Percentiles rank a stretch among this genome's conserved stretches.
Evolutionary conservation across 768 basidiomycete genomes (phyloP).

Genomic region (Suillus plorans): DNA sequence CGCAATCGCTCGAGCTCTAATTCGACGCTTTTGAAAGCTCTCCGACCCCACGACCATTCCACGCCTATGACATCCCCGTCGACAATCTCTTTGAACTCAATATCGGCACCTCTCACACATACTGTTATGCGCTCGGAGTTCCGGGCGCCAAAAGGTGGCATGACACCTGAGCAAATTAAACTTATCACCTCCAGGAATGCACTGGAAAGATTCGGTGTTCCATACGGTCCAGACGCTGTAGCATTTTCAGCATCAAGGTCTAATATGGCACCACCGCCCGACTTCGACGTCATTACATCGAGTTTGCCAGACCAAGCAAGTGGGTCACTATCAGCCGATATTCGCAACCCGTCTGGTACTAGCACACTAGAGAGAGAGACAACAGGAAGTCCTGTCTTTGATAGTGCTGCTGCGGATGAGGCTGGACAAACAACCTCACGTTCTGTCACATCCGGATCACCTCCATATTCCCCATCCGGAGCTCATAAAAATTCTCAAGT

Average conservation of each 20-base stretch:
- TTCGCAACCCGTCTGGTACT: background rate
- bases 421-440: background rate
- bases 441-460: background rate
- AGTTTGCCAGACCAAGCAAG: background rate
- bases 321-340: background rate
- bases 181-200: constrained; percentile 68
- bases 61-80: constrained; percentile 61
- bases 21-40: constrained; percentile 20
- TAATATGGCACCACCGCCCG: constrained; percentile 49
- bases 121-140: constrained; percentile 72
- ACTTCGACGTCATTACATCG: constrained; percentile 39
- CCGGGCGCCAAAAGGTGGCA: constrained; percentile 50
- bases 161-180: constrained; percentile 56
- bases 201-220: constrained; percentile 68
- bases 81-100: constrained; percentile 67
- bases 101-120: constrained; percentile 75
- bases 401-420: background rate
- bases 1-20: constrained; percentile 38
- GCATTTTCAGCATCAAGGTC: constrained; percentile 54
- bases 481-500: background rate
- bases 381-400: background rate
- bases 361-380: background rate
- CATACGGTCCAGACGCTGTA: constrained; percentile 74
- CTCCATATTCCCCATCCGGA: background rate
- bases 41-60: constrained; percentile 42